Base-by-base conservation (phyloP, 306 rosid genomes). In the Macrotyloma uniflorum region DNA sequence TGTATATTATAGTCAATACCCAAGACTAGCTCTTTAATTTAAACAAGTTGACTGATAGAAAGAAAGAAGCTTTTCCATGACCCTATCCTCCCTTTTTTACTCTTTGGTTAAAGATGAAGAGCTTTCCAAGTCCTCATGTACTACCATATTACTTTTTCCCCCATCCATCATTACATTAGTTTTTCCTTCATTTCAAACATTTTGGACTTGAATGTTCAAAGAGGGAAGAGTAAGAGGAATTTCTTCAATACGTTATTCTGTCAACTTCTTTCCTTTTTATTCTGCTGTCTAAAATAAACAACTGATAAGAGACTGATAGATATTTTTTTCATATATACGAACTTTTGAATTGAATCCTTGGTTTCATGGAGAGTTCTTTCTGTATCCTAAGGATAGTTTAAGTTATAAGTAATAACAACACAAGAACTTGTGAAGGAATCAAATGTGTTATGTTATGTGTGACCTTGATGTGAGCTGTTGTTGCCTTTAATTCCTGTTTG, bases 1-100 rank as follows among this genome's bases (percentile, higher is more conserved):
- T 67, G 24, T 24, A 33, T 35, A 45, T 62, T 63, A 11, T 28
- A 55, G 86, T 85, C 80, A 75, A 75, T 63, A 72, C n/a, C 84
- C 79, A 54, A 55, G 47, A 79, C 70, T 45, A 53, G 68, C 13
- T 62, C 74, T 63, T 68, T 55, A 19, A 33, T 68, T 78, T 64
- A 59, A 55, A 32, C 64, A 58, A 61, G 67, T 78, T 79, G 80
- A 55, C 80, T 79, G 82, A 57, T 50, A 66, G 51, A 32, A 62
- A 26, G 18, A 82, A 75, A 65, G 64, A 20, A 58, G 19, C 67
- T 85, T 75, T 71, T 40, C 30, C 62, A 30, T 30, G 20, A 15
- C 78, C 78, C 53, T 70, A 33, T 63, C 24, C 15, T 26, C 57
- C 70, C 33, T 32, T 58, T 42, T 80, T 71, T 15, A 33, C 67